Evolutionary conservation across 2,329 filamentous ascomycete genomes (phyloP).

Genomic region (Blumeria hordei): DNA sequence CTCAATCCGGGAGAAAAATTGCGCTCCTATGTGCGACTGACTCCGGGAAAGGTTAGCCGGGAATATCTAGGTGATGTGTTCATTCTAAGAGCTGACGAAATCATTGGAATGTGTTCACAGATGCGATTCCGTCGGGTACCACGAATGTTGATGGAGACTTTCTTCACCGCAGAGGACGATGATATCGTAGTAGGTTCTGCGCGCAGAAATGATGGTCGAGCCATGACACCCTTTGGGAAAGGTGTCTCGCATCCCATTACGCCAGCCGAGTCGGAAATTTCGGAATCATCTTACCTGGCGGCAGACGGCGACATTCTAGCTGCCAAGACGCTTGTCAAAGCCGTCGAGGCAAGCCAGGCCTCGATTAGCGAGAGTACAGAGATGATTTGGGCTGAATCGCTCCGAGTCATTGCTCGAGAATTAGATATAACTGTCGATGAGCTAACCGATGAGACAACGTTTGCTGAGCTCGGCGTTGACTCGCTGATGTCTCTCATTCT

Average conservation of each 20-base stretch:
- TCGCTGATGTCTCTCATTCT: conserved; percentile 37
- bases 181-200: conserved; percentile 15
- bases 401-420: conserved; percentile 31
- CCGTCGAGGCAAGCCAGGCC: not conserved
- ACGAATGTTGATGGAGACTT: conserved; percentile 1
- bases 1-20: conserved; percentile 22
- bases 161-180: not conserved
- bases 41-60: conserved; percentile 21
- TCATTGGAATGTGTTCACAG: conserved; percentile 10
- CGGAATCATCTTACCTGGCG: not conserved
- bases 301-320: not conserved
- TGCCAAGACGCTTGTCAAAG: not conserved
- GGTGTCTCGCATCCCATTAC: not conserved
- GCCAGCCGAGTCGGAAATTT: not conserved
- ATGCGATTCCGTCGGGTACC: conserved; percentile 23
- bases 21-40: conserved; percentile 33
- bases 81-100: conserved; percentile 21
- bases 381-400: conserved; percentile 16
- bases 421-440: conserved; percentile 29
- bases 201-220: conserved; percentile 8
- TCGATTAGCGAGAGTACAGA: not conserved
- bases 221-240: not conserved
- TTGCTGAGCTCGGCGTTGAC: conserved; percentile 33
- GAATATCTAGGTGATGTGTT: conserved; percentile 29
- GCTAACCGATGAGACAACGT: conserved; percentile 29